These are phyloP conservation scores for Chalciporus piperatus DNA, from an alignment of 768 basidiomycete genomes.

Conservation along the genomic window DNA sequence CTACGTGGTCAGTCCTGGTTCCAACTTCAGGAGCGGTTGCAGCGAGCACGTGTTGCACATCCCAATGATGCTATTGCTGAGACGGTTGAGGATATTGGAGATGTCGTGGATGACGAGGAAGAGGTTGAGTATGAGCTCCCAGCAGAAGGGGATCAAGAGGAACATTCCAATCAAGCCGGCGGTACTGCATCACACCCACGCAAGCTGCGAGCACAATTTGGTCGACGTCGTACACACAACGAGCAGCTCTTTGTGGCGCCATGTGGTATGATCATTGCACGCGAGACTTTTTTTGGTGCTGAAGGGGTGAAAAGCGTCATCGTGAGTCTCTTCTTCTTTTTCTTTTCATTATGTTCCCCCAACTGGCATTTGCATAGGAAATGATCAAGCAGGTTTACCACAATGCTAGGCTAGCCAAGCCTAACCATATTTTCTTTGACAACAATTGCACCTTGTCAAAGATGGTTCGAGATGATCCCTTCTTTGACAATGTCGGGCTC, in stretches of 20 bases:
- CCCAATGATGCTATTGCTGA: not conserved
- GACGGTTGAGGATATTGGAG: not conserved
- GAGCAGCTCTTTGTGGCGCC: not conserved
- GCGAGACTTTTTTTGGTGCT: not conserved
- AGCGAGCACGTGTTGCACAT: constrained; percentile 11
- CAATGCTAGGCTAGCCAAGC: too few species aligned
- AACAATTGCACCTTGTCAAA: constrained; percentile 25
- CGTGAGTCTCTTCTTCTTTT: constrained; percentile 16
- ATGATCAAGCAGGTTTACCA: too few species aligned
- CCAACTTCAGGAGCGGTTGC: constrained; percentile 26
- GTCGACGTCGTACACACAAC: not conserved
- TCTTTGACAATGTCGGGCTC: constrained; percentile 22
- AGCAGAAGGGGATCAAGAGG: too few species aligned
- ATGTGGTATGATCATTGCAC: not conserved
- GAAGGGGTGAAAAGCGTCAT: constrained; percentile 15
- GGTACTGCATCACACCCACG: too few species aligned
- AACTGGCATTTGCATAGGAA: constrained; percentile 10
- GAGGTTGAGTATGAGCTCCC: not conserved
- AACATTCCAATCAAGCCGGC: too few species aligned
- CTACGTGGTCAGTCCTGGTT: constrained; percentile 14
- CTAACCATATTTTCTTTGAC: not conserved
- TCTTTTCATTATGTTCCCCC: too few species aligned
- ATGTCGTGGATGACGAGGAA: constrained; percentile 14
- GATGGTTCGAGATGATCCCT: constrained; percentile 19
- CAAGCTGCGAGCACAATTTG: not conserved